phyloP scores from a whole-genome alignment of 2,329 filamentous ascomycete genomes.

The Fusarium sp. region DNA sequence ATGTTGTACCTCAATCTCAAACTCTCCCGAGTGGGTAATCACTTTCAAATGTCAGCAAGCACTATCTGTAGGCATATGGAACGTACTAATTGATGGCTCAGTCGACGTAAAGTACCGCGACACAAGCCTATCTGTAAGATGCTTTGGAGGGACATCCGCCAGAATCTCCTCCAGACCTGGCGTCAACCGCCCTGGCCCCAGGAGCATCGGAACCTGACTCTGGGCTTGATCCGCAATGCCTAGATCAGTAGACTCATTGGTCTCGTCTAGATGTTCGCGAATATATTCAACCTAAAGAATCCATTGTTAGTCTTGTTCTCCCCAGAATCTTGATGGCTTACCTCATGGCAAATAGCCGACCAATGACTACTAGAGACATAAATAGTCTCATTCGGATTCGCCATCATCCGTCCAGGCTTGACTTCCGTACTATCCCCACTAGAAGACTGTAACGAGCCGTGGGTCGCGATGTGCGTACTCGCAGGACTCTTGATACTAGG shows the following conservation, averaged over 20 bases:
- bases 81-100: slow-evolving; percentile 31
- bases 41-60: slow-evolving; percentile 11
- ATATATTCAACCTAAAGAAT: slow-evolving; percentile 27
- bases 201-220: slow-evolving; percentile 23
- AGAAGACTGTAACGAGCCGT: slow-evolving; percentile 1
- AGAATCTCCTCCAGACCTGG: slow-evolving; percentile 22
- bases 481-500: slow-evolving; percentile 2
- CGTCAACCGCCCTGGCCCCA: slow-evolving; percentile 1
- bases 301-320: not conserved
- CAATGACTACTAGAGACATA: slow-evolving; percentile 41
- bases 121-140: slow-evolving; percentile 27
- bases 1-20: slow-evolving; percentile 29
- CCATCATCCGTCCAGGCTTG: slow-evolving; percentile 29
- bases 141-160: slow-evolving; percentile 28
- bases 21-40: slow-evolving; percentile 32
- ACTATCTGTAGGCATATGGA: accelerated
- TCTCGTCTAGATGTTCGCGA: slow-evolving; percentile 23
- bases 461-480: not conserved
- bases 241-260: not conserved
- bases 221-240: slow-evolving; percentile 11
- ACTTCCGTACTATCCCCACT: slow-evolving; percentile 1
- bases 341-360: slow-evolving; percentile 36
- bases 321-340: accelerated
- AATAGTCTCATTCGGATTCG: slow-evolving; percentile 33
- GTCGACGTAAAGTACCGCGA: slow-evolving; percentile 37